A percentile compares a stretch with the other conserved stretches of the same genome.
Evolutionary conservation across 2,329 filamentous ascomycete species (phyloP).

Genomic region (Thelonectria discophora): DNA sequence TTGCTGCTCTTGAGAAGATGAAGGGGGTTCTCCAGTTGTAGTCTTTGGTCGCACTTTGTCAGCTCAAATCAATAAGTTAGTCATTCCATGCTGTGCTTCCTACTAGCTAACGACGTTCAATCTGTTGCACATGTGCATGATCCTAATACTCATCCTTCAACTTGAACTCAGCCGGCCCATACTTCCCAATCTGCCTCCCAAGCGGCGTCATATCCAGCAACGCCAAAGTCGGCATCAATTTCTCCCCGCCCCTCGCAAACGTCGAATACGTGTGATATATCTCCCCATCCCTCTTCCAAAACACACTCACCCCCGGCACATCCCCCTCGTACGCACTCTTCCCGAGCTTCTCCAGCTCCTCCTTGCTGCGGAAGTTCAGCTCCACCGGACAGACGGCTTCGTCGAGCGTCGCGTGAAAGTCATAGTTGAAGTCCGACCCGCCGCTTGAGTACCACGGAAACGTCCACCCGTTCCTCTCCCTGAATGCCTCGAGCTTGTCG

Average conservation of each 20-base stretch:
- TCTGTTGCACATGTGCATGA: background rate
- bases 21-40: background rate
- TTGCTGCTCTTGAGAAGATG: background rate
- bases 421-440: conserved; percentile 51
- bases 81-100: background rate
- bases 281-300: conserved; percentile 43
- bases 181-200: conserved; percentile 43
- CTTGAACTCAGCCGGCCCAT: conserved; percentile 41
- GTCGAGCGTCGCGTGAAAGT: conserved; percentile 50
- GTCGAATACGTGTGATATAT: conserved; percentile 52
- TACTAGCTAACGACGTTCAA: background rate
- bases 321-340: conserved; percentile 45
- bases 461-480: conserved; percentile 50
- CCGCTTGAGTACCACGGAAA: conserved; percentile 53
- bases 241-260: conserved; percentile 46
- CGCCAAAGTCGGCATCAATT: conserved; percentile 43
- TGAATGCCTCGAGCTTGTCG: conserved; percentile 49
- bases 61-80: background rate
- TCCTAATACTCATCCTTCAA: conserved; percentile 39
- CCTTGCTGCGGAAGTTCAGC: conserved; percentile 41
- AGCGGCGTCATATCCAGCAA: conserved; percentile 49
- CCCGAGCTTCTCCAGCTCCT: conserved; percentile 41
- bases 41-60: background rate
- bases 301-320: conserved; percentile 50
- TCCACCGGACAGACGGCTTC: conserved; percentile 37